Evolutionary conservation across 768 basidiomycete genomes (phyloP).

Genomic region (Suillus decipiens): DNA sequence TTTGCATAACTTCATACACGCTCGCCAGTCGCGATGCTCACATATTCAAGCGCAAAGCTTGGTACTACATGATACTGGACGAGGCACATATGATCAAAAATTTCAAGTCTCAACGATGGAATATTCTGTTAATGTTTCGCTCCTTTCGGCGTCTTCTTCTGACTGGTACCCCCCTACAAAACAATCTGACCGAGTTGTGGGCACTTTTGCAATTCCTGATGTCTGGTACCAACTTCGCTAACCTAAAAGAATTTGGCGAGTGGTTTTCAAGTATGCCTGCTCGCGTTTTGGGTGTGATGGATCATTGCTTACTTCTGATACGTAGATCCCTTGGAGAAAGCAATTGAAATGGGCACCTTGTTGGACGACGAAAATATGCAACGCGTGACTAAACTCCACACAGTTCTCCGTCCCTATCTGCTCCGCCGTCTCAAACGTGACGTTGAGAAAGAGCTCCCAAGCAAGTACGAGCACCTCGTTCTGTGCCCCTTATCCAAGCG

Average conservation of each 20-base stretch:
- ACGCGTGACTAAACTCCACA: slow-evolving; percentile 86
- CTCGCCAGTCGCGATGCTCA: slow-evolving; percentile 89
- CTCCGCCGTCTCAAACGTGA: slow-evolving; percentile 97
- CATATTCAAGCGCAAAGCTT: slow-evolving; percentile 88
- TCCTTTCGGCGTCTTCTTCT: slow-evolving; percentile 85
- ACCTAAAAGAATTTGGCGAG: slow-evolving; percentile 89
- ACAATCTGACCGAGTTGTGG: slow-evolving; percentile 96
- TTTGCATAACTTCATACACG: slow-evolving; percentile 93
- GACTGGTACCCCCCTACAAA: slow-evolving; percentile 96
- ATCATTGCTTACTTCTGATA: slow-evolving; percentile 11
- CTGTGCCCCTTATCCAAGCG: slow-evolving; percentile 88
- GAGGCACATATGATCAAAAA: slow-evolving; percentile 99
- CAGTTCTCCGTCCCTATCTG: slow-evolving; percentile 93
- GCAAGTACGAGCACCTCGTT: slow-evolving; percentile 89
- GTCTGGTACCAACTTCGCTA: slow-evolving; percentile 86
- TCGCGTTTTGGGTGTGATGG: background rate
- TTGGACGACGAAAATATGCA: slow-evolving; percentile 84
- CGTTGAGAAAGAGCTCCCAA: slow-evolving; percentile 93
- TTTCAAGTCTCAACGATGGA: slow-evolving; percentile 93
- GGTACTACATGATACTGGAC: slow-evolving; percentile 97
- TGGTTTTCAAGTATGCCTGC: slow-evolving; percentile 89
- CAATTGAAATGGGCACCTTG: slow-evolving; percentile 79
- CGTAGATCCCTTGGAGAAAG: slow-evolving; percentile 91
- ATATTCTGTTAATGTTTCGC: slow-evolving; percentile 84
- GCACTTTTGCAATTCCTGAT: slow-evolving; percentile 93